Evolutionary conservation across 495 filamentous ascomycete species (phyloP).

Genomic region (Rusavskia elegans): DNA sequence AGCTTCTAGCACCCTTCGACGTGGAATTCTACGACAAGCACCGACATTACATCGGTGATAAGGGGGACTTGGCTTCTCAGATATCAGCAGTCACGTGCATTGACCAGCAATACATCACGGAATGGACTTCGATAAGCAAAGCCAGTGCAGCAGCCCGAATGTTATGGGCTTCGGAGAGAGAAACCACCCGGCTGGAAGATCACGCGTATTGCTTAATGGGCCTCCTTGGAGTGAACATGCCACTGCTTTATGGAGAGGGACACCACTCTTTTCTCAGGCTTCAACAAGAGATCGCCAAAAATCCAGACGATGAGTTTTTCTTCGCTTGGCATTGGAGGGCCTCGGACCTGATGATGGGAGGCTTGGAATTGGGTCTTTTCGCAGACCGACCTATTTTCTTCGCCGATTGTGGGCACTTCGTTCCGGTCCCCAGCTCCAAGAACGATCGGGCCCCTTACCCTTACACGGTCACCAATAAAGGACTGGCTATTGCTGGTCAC

Average conservation of each 20-base stretch:
- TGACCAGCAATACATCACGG: neutral
- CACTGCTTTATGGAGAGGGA: constrained; percentile 18
- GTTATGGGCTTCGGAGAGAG: constrained; percentile 14
- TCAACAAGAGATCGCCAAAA: constrained; percentile 17
- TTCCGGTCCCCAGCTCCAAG: too few relatives aligned
- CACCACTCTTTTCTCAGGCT: constrained; percentile 13
- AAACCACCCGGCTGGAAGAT: neutral
- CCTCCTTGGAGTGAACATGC: constrained; percentile 17
- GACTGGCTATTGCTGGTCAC: too few relatives aligned
- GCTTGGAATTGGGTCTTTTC: too few relatives aligned
- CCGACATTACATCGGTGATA: constrained; percentile 1
- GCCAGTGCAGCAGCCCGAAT: constrained; percentile 9
- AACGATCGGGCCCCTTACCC: too few relatives aligned
- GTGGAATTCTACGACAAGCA: constrained; percentile 11
- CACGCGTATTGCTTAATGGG: constrained; percentile 16
- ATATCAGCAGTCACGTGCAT: constrained; percentile 16
- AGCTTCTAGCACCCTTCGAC: constrained; percentile 7
- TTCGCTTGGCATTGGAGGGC: constrained; percentile 10
- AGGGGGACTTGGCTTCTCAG: neutral
- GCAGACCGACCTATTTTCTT: too few relatives aligned
- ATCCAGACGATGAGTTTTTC: constrained; percentile 11
- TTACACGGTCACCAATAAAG: too few relatives aligned
- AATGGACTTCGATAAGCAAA: neutral
- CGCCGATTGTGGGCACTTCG: too few relatives aligned
- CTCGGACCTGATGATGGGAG: too few relatives aligned